Evolutionary conservation across 805 yeast species (phyloP).

Genomic region (Candida easanensis): DNA sequence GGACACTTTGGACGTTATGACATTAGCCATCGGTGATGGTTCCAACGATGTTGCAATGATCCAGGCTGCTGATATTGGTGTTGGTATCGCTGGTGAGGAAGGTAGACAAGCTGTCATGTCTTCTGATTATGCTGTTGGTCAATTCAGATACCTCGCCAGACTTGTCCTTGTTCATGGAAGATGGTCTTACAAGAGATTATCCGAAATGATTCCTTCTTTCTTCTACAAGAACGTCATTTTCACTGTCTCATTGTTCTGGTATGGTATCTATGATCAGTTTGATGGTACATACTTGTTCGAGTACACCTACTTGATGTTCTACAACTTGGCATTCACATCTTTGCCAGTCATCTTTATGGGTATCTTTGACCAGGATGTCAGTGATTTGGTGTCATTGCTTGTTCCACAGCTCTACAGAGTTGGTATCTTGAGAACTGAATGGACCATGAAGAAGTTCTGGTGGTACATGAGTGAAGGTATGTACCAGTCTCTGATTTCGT

Average conservation of each 20-base stretch:
- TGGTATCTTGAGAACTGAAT: constrained; percentile 70
- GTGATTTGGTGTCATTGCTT: constrained; percentile 60
- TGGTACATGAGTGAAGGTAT: constrained; percentile 76
- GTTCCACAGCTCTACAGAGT: constrained; percentile 73
- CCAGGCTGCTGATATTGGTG: constrained; percentile 71
- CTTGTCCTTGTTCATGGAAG: constrained; percentile 75
- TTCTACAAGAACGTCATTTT: constrained; percentile 78
- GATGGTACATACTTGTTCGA: constrained; percentile 81
- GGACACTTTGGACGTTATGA: constrained; percentile 72
- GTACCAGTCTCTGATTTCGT: constrained; percentile 69
- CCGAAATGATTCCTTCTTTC: constrained; percentile 82
- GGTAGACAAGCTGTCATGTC: constrained; percentile 89
- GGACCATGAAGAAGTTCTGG: constrained; percentile 65
- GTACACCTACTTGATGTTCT: constrained; percentile 76
- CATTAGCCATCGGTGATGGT: constrained; percentile 81
- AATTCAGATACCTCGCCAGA: constrained; percentile 67
- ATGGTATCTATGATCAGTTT: constrained; percentile 67
- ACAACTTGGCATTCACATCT: constrained; percentile 79
- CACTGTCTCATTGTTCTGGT: constrained; percentile 75
- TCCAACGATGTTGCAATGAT: constrained; percentile 90
- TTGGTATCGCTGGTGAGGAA: constrained; percentile 85
- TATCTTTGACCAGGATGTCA: constrained; percentile 78
- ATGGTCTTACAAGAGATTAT: constrained; percentile 79
- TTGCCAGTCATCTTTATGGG: constrained; percentile 77
- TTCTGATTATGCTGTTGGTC: constrained; percentile 82